Base-by-base conservation (phyloP, 345 rosid genomes). In the Arabis hirsuta region DNA sequence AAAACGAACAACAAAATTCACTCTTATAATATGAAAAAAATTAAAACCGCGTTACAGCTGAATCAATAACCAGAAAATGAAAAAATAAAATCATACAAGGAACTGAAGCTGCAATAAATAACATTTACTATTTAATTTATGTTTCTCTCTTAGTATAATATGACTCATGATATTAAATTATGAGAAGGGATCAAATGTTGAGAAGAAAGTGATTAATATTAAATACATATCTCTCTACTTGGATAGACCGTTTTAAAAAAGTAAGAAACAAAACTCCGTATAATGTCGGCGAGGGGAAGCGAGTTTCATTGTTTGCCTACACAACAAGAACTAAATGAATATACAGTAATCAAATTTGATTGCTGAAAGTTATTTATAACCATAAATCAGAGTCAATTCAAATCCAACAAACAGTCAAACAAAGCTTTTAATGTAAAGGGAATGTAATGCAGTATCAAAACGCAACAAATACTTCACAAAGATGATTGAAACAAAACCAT, bases 31-130 rank as follows among this genome's bases (percentile, higher is more conserved):
- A n/a, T n/a, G n/a, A n/a, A 8, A 46, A 8, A 9, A 59, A 60
- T 19, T 5, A 43, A 11, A 71, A 71, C 42, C 59, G 74, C 67
- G 74, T 71, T 71, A 50, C 67, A 69, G 1, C 63, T 55, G 41
- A 12, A 55, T 12, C 43, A 9, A 8, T 9, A 22, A 43, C 16
- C 16, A 11, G 3, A 20, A 20, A 11, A 12, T 6, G 9, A 59
- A 63, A 2, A 34, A 10, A 5, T 2, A 13, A 39, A 41, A 39
- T 20, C 55, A 42, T 46, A 12, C 24, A 48, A 31, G 8, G 7
- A 34, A 34, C 7, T 20, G 13, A 20, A 54, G 20, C 29, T 12
- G 12, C 8, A 39, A 26, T 39, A 38, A n/a, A 26, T 39, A 66
- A 38, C 48, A 38, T 48, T 3, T 19, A 34, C 9, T 13, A 48